Base-by-base conservation (phyloP, 768 basidiomycete species). In the Pisolithus sp. region DNA sequence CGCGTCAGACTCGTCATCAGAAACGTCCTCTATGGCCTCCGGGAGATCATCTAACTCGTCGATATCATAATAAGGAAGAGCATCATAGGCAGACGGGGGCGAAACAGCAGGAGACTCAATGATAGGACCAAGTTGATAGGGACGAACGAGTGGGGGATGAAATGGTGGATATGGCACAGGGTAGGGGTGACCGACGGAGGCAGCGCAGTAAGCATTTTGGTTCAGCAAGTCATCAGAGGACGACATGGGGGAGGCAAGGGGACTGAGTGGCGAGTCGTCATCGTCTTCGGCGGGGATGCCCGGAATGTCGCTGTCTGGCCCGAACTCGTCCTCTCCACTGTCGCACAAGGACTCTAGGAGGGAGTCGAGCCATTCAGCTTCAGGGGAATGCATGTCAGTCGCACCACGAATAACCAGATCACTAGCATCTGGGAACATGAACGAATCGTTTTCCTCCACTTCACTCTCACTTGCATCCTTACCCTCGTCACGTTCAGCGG, bases 281-380 rank as follows among this genome's bases (percentile, higher is more conserved):
- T 88, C 85, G 63, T 86, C 84, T 55, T 83, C 82, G 17, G 69
- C 75, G 45, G 76, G 71, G 13, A 74, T 62, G 48, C 73, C 68
- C 52, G 70, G 72, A 52, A 70, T 63, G 49, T 80, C 79, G 26
- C 70, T 64, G 51, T 79, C 76, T 17, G 71, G 56, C 50, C 62
- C 61, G 57, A 73, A 74, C 47, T 85, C 82, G 50, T 86, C 82
- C 41, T 86, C 82, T 47, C 84, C 83, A 52, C 80, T 83, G 62
- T 86, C 86, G 55, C 76, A 80, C 30, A 92, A 76, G 9, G 77
- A 78, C 71, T 90, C 85, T 59, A 91, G 66, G 49, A 92, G 71
- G 36, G 88, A 86, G 68, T 91, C 86, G 48, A 92, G 77, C 89
- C 89, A 92, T 60, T 82, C 77, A 49, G 81, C 82, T 68, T 93